These are phyloP conservation scores for Amanita phalloides DNA, from an alignment of 768 basidiomycete species.

Conservation along the genomic window DNA sequence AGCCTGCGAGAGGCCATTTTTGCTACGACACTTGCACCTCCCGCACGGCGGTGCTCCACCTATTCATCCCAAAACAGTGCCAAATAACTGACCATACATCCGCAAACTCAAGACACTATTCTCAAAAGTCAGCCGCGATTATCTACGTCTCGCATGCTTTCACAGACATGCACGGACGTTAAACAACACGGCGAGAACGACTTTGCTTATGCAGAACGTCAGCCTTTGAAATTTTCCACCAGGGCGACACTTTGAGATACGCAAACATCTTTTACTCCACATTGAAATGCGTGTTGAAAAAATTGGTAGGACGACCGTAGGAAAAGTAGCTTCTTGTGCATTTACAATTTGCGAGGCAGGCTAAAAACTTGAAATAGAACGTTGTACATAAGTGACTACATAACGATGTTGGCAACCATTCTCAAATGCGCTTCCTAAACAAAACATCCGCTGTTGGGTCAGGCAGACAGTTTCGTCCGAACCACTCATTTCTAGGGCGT, in stretches of 20 bases:
- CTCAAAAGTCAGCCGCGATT: slow-evolving; percentile 32
- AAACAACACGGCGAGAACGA: slow-evolving; percentile 56
- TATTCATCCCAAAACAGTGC: background rate
- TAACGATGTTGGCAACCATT: background rate
- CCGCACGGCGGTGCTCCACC: background rate
- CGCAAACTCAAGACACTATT: too few relatives aligned
- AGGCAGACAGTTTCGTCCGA: slow-evolving; percentile 13
- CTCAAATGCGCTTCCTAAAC: slow-evolving; percentile 17
- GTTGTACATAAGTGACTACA: too few relatives aligned
- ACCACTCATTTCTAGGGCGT: slow-evolving; percentile 8
- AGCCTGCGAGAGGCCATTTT: slow-evolving; percentile 13
- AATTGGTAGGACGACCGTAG: too few relatives aligned
- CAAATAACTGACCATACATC: background rate
- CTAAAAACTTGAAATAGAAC: too few relatives aligned
- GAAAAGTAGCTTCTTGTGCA: too few relatives aligned
- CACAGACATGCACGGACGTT: slow-evolving; percentile 43
- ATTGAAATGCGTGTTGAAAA: background rate
- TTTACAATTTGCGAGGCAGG: too few relatives aligned
- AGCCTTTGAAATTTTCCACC: slow-evolving; percentile 22
- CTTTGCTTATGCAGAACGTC: slow-evolving; percentile 47
- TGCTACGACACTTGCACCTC: slow-evolving; percentile 12
- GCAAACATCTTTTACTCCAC: slow-evolving; percentile 17
- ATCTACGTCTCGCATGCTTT: slow-evolving; percentile 48
- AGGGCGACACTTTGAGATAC: slow-evolving; percentile 41
- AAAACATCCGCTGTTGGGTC: slow-evolving; percentile 21